Conservation (phyloP, 345 rosid genomes). For the Limnanthes douglasii region DNA sequence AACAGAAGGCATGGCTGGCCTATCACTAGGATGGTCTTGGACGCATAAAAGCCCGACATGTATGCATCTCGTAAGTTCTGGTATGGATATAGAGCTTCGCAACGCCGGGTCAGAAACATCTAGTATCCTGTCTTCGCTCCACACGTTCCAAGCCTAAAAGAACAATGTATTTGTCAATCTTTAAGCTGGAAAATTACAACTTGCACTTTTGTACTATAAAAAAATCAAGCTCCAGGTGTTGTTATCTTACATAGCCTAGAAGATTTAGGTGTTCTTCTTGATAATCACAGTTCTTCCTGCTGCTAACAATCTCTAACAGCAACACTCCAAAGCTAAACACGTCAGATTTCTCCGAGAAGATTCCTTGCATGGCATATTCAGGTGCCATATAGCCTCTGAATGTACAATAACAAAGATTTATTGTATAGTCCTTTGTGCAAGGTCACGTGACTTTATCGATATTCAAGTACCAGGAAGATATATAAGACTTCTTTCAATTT, state of each 20-base stretch:
- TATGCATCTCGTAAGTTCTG: slow-evolving; percentile 13
- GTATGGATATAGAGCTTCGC: slow-evolving; percentile 5
- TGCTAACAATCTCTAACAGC: slow-evolving; percentile 24
- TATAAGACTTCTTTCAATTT: no score
- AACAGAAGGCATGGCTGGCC: slow-evolving; percentile 22
- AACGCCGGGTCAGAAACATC: slow-evolving; percentile 14
- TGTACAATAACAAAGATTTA: not conserved
- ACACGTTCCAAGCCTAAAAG: slow-evolving; percentile 24
- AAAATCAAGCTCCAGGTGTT: not conserved
- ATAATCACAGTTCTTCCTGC: slow-evolving; percentile 21
- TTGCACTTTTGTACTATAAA: not conserved
- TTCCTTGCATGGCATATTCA: slow-evolving; percentile 29
- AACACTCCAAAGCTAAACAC: slow-evolving; percentile 31
- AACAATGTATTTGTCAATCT: not conserved
- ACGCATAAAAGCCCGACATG: slow-evolving; percentile 30
- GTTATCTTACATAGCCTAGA: slow-evolving; percentile 18
- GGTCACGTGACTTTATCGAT: no score
- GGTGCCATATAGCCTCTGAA: slow-evolving; percentile 42
- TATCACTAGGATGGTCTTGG: slow-evolving; percentile 17
- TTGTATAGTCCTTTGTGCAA: no score
- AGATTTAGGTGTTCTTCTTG: slow-evolving; percentile 11
- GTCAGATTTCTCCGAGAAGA: slow-evolving; percentile 27
- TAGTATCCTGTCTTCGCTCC: slow-evolving; percentile 12
- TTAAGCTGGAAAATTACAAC: slow-evolving; percentile 7
- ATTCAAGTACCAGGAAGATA: no score